A percentile compares a stretch with the other conserved stretches of the same genome.
Evolutionary conservation across 2,329 filamentous ascomycete species (phyloP).

Genomic region (Phoma herbarum): DNA sequence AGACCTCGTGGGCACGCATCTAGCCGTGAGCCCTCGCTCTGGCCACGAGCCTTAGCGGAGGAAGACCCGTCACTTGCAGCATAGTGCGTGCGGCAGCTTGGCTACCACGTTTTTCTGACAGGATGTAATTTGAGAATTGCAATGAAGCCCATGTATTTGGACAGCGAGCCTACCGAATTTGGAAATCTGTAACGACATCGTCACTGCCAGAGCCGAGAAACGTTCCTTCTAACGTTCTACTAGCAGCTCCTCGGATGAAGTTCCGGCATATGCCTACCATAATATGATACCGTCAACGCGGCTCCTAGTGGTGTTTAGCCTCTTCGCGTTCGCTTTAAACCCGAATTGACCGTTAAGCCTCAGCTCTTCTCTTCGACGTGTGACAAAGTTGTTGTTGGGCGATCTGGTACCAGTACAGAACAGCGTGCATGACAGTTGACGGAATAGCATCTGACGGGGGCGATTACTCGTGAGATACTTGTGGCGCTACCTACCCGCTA

Average conservation of each 20-base stretch:
- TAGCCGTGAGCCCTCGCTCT: slow-evolving; percentile 29
- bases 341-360: slow-evolving; percentile 29
- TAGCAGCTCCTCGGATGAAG: slow-evolving; percentile 40
- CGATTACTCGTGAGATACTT: slow-evolving; percentile 28
- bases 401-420: not conserved
- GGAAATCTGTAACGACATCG: slow-evolving; percentile 10
- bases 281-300: not conserved
- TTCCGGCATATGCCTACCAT: slow-evolving; percentile 5
- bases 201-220: slow-evolving; percentile 13
- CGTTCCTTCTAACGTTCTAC: slow-evolving; percentile 29
- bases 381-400: slow-evolving; percentile 15
- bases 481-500: slow-evolving; percentile 37
- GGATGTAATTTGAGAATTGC: not conserved
- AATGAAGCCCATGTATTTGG: not conserved
- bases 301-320: slow-evolving; percentile 17
- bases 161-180: slow-evolving; percentile 9
- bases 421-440: slow-evolving; percentile 28
- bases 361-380: not conserved
- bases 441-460: slow-evolving; percentile 33
- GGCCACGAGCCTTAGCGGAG: slow-evolving; percentile 18
- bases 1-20: slow-evolving; percentile 31
- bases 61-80: slow-evolving; percentile 7
- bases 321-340: slow-evolving; percentile 27
- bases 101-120: slow-evolving; percentile 14
- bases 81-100: slow-evolving; percentile 15